phyloP scores from a whole-genome alignment of 1,284 basidiomycete species.

The Schizophyllum commune region DNA sequence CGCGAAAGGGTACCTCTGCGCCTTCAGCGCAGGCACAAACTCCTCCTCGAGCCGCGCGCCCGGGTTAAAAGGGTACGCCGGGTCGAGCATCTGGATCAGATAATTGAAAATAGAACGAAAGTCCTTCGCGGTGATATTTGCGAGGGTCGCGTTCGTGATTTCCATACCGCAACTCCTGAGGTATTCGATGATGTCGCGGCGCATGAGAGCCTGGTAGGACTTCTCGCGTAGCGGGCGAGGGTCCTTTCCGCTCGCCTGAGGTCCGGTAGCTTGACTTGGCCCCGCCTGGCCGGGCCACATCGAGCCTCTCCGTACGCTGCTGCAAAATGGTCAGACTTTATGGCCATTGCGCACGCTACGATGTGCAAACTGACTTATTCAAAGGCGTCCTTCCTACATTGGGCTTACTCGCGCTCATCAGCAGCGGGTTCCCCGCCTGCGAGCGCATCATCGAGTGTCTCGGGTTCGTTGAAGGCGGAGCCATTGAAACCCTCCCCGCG shows the following conservation, averaged over 20 bases:
- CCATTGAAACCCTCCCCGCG: slow-evolving; percentile 48
- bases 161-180: slow-evolving; percentile 58
- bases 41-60: slow-evolving; percentile 73
- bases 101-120: slow-evolving; percentile 77
- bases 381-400: slow-evolving; percentile 70
- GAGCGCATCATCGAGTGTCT: slow-evolving; percentile 61
- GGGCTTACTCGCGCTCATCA: slow-evolving; percentile 62
- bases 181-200: slow-evolving; percentile 66
- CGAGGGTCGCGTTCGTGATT: slow-evolving; percentile 55
- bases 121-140: slow-evolving; percentile 74
- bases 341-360: background rate
- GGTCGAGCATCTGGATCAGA: slow-evolving; percentile 68
- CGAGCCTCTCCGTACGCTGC: slow-evolving; percentile 61
- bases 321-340: slow-evolving; percentile 18
- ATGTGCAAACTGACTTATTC: slow-evolving; percentile 43
- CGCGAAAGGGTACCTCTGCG: slow-evolving; percentile 70
- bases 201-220: slow-evolving; percentile 64
- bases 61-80: slow-evolving; percentile 48
- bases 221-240: slow-evolving; percentile 67
- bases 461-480: slow-evolving; percentile 37
- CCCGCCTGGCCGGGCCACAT: slow-evolving; percentile 38
- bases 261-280: slow-evolving; percentile 14
- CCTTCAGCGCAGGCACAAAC: slow-evolving; percentile 64
- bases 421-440: slow-evolving; percentile 54
- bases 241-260: slow-evolving; percentile 50